Evolutionary conservation across 2,329 filamentous ascomycete genomes (phyloP).

Genomic region (Beauveria sp.): DNA sequence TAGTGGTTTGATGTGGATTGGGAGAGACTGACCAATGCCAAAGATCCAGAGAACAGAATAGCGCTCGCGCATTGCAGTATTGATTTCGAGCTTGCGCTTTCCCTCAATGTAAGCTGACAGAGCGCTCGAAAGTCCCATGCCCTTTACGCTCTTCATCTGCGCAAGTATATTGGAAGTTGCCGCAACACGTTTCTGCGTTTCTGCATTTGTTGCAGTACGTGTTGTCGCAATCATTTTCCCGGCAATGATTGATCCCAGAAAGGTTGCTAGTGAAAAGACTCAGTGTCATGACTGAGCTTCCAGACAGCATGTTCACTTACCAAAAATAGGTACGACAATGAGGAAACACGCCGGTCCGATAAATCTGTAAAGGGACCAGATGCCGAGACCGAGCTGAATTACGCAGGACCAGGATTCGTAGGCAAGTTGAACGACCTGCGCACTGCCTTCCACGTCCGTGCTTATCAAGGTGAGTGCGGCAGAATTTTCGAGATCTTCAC

Average conservation of each 20-base stretch:
- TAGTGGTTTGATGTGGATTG: no score
- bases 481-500: neutral
- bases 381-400: neutral
- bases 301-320: neutral
- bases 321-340: neutral
- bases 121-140: neutral
- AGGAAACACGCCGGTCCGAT: neutral
- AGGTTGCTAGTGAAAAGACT: neutral
- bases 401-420: neutral
- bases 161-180: constrained; percentile 2
- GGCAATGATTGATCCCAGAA: neutral
- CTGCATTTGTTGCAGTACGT: neutral
- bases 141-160: neutral
- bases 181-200: neutral
- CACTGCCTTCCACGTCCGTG: no score
- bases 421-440: neutral
- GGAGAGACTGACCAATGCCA: neutral
- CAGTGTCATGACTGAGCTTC: no score
- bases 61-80: neutral
- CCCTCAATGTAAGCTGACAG: neutral
- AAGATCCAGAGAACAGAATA: neutral
- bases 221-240: neutral
- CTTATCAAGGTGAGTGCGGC: no score
- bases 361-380: neutral
- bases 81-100: neutral